Conservation (phyloP, 768 basidiomycete species). For the Rhizopogon rudus region DNA sequence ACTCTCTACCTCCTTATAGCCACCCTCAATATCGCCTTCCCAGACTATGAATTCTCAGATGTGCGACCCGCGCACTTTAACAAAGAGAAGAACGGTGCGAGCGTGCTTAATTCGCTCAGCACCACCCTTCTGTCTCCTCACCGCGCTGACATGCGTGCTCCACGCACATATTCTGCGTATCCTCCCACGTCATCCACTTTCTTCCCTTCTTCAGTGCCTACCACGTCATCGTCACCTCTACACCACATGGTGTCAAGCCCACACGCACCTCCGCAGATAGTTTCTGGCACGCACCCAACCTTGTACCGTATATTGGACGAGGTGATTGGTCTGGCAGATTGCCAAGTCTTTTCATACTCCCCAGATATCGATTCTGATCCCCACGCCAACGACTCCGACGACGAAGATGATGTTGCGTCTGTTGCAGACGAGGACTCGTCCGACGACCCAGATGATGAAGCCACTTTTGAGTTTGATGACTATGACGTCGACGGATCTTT, state of each 20-base stretch:
- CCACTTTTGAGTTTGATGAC: slow-evolving; percentile 74
- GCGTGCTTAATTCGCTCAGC: slow-evolving; percentile 80
- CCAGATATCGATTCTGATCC: slow-evolving; percentile 95
- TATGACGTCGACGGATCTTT: slow-evolving; percentile 62
- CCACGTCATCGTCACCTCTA: slow-evolving; percentile 63
- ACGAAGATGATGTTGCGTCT: slow-evolving; percentile 70
- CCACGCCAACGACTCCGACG: slow-evolving; percentile 77
- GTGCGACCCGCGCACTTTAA: slow-evolving; percentile 88
- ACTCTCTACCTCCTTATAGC: slow-evolving; percentile 95
- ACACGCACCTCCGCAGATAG: slow-evolving; percentile 65
- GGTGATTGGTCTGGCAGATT: slow-evolving; percentile 84
- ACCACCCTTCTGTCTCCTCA: slow-evolving; percentile 76
- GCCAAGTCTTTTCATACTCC: slow-evolving; percentile 92
- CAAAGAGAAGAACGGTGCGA: slow-evolving; percentile 70
- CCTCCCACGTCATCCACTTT: slow-evolving; percentile 68
- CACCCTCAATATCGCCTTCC: slow-evolving; percentile 95
- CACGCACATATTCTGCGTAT: slow-evolving; percentile 83
- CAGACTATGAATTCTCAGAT: slow-evolving; percentile 95
- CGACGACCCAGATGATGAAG: slow-evolving; percentile 69
- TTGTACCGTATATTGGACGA: slow-evolving; percentile 87
- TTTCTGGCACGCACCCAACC: slow-evolving; percentile 83
- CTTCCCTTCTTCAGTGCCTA: slow-evolving; percentile 69
- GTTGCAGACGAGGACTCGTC: slow-evolving; percentile 66
- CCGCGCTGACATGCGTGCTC: slow-evolving; percentile 58
- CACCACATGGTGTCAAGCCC: slow-evolving; percentile 56